Conservation (phyloP, 805 yeast genomes). For the Zygosaccharomyces gambellarensis region DNA sequence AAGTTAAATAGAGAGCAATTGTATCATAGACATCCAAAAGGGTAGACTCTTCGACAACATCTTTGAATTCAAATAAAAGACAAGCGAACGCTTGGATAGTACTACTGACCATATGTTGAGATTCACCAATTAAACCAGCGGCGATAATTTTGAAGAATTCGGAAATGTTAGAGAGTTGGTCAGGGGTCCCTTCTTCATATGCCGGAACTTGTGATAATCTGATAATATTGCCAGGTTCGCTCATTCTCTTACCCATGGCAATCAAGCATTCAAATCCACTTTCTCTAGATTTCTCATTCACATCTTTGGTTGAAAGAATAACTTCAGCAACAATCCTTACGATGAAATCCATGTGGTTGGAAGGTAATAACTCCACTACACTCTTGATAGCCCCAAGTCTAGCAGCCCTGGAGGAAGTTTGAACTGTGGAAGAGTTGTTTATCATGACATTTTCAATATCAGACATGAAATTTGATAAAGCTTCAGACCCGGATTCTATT, state of each 20-base stretch:
- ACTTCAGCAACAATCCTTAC: constrained; percentile 83
- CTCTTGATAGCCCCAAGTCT: constrained; percentile 65
- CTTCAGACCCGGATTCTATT: constrained; percentile 54
- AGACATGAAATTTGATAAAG: constrained; percentile 47
- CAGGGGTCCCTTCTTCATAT: constrained; percentile 57
- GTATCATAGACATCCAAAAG: constrained; percentile 76
- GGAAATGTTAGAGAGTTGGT: constrained; percentile 58
- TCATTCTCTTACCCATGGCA: constrained; percentile 76
- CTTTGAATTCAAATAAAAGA: constrained; percentile 78
- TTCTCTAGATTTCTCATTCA: constrained; percentile 86
- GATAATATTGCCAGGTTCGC: constrained; percentile 59
- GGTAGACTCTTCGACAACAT: constrained; percentile 52
- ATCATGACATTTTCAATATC: constrained; percentile 59
- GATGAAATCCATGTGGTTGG: constrained; percentile 63
- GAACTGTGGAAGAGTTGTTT: constrained; percentile 51
- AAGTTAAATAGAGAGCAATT: constrained; percentile 83
- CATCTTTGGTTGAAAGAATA: constrained; percentile 84
- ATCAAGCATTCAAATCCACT: constrained; percentile 70
- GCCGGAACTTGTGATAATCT: constrained; percentile 63
- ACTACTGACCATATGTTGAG: constrained; percentile 97
- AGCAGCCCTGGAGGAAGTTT: constrained; percentile 73
- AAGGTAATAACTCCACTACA: constrained; percentile 59
- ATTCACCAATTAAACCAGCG: constrained; percentile 92
- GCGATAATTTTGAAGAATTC: constrained; percentile 90
- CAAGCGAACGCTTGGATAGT: constrained; percentile 86